Base-by-base conservation (phyloP, 345 rosid species). In the Dimocarpus longan region DNA sequence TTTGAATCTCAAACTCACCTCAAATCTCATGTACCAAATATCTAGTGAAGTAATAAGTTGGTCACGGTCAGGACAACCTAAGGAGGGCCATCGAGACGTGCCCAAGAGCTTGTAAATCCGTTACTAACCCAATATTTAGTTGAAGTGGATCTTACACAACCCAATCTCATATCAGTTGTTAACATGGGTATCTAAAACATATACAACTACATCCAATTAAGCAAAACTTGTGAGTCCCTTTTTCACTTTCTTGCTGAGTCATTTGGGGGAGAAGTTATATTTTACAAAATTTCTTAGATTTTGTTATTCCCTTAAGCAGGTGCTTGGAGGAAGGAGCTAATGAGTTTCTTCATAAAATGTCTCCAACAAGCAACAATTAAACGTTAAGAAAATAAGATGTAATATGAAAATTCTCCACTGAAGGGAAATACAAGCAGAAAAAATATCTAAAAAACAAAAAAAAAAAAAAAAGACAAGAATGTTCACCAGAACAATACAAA, bases 281-380 rank as follows among this genome's bases (percentile, higher is more conserved):
- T 60, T 60, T 21, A 6, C 21, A n/a, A 18, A 43, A 19, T 54
- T 28, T 18, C 13, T 28, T 54, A 54, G 4, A 8, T 52, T 26
- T 32, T 76, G 22, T 44, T 42, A 13, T n/a, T 3, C 57, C n/a
- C 5, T 37, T 16, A 60, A 72, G 40, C 81, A 84, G 83, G 59
- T 76, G 81, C 83, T n/a, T 82, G 79, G 68, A 79, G 72, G 74
- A 76, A 71, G 80, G 83, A 65, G 83, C 82, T 3, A 50, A 76
- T 16, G 80, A 62, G 37, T 79, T 71, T 75, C 15, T 79, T 52
- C 68, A 26, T 10, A 39, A 81, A 81, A 68, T 76, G 74, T 66
- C 71, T 81, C 16, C 68, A 48, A 26, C 68, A 11, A n/a, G 50
- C 75, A 54, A 22, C 66, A 9, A 21, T 62, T 71, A 62, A 64